These are phyloP conservation scores for Ceratocystis eucalypticola DNA, from an alignment of 2,329 filamentous ascomycete genomes.

Conservation along the genomic window DNA sequence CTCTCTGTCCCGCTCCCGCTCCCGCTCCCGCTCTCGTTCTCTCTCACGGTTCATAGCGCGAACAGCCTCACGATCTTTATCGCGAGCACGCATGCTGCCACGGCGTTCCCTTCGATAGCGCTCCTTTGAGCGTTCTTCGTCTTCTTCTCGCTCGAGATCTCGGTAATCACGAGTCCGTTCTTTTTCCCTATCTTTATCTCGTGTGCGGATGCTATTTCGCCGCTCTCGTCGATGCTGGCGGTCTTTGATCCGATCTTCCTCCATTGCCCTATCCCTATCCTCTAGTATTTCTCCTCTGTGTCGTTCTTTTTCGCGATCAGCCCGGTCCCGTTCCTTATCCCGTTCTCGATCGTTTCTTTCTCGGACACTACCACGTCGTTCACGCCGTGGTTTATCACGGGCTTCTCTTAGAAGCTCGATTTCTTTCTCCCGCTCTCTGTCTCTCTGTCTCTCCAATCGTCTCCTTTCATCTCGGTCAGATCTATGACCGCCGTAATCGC, in stretches of 20 bases:
- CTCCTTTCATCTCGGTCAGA: conserved; percentile 20
- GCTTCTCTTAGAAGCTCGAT: conserved; percentile 21
- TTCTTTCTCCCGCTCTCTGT: conserved; percentile 14
- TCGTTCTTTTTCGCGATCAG: conserved; percentile 11
- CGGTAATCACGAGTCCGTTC: conserved; percentile 19
- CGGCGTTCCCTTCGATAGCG: conserved; percentile 17
- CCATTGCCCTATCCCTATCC: conserved; percentile 10
- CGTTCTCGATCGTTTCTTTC: conserved; percentile 17
- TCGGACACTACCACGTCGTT: conserved; percentile 18
- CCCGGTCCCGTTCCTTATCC: conserved; percentile 18
- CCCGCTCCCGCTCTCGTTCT: conserved; percentile 22
- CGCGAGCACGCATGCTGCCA: conserved; percentile 14
- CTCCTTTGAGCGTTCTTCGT: conserved; percentile 11
- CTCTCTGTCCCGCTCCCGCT: conserved; percentile 17
- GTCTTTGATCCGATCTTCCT: conserved; percentile 17
- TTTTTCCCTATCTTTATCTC: conserved; percentile 18
- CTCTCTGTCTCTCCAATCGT: conserved; percentile 17
- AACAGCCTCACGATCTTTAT: conserved; percentile 16
- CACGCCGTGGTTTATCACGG: conserved; percentile 14
- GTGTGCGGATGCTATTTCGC: conserved; percentile 18
- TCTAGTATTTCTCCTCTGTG: not conserved
- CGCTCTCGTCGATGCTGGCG: conserved; percentile 12
- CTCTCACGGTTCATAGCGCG: conserved; percentile 5
- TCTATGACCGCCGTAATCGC: conserved; percentile 5
- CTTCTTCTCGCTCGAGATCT: conserved; percentile 20